Evolutionary conservation across 2,329 filamentous ascomycete genomes (phyloP).

Genomic region (Phoma sp.): DNA sequence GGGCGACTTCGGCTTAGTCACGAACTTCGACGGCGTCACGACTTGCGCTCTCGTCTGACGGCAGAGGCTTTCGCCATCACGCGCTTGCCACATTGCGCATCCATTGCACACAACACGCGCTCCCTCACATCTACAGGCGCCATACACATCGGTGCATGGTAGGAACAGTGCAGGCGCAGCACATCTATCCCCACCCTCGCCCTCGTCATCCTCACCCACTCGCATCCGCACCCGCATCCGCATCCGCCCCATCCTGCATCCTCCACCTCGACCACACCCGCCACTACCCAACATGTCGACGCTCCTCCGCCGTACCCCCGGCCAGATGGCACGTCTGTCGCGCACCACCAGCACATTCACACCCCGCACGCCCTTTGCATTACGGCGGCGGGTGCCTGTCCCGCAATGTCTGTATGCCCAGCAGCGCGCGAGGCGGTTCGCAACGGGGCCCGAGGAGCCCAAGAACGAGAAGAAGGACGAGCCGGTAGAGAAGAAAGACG

Average conservation of each 20-base stretch:
- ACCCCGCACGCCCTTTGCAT: slow-evolving; percentile 53
- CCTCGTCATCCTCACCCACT: slow-evolving; percentile 6
- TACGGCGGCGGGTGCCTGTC: slow-evolving; percentile 47
- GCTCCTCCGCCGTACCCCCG: slow-evolving; percentile 66
- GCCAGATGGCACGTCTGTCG: slow-evolving; percentile 68
- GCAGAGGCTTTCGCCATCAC: slow-evolving; percentile 18
- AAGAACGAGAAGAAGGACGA: slow-evolving; percentile 42
- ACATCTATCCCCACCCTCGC: not conserved
- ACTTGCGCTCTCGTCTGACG: slow-evolving; percentile 7
- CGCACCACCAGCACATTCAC: slow-evolving; percentile 62
- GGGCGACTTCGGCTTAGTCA: slow-evolving; percentile 4
- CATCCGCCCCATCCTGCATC: slow-evolving; percentile 1
- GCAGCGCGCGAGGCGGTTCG: slow-evolving; percentile 52
- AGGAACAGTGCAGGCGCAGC: slow-evolving; percentile 6
- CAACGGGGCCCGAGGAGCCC: slow-evolving; percentile 46
- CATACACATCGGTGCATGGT: not conserved
- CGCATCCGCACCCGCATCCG: slow-evolving; percentile 18
- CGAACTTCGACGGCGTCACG: slow-evolving; percentile 12
- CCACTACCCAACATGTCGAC: slow-evolving; percentile 62
- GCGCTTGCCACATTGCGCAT: slow-evolving; percentile 14
- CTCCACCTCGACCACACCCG: slow-evolving; percentile 36
- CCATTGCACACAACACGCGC: not conserved
- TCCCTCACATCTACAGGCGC: not conserved
- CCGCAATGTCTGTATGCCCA: slow-evolving; percentile 53
- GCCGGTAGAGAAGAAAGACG: slow-evolving; percentile 35